phyloP scores from a whole-genome alignment of 2,329 filamentous ascomycete genomes.

The Hymenotorrendiella dingleyae region DNA sequence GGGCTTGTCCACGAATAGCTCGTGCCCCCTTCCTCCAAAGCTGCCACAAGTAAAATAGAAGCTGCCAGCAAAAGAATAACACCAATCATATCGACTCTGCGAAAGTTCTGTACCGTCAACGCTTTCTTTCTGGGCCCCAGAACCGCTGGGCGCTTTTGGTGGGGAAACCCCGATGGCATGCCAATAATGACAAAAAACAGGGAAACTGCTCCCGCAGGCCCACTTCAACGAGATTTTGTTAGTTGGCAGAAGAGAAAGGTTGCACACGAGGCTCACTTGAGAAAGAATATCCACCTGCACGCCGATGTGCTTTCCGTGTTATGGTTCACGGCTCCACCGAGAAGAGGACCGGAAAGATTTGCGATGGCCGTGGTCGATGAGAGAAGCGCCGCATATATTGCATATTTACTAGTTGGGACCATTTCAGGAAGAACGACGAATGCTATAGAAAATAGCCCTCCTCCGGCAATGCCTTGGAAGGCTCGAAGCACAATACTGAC shows the following conservation, averaged over 20 bases:
- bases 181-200: background rate
- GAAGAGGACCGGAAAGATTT: slow-evolving; percentile 25
- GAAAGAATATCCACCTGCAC: slow-evolving; percentile 27
- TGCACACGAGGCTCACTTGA: too few species aligned
- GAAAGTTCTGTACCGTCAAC: background rate
- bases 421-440: slow-evolving; percentile 44
- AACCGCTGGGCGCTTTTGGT: background rate
- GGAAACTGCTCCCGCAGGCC: slow-evolving; percentile 1
- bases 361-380: slow-evolving; percentile 10
- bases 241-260: background rate
- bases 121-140: background rate
- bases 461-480: slow-evolving; percentile 40
- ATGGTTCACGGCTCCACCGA: slow-evolving; percentile 30
- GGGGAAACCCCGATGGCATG: background rate
- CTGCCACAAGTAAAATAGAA: slow-evolving; percentile 40
- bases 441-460: slow-evolving; percentile 39
- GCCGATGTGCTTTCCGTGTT: slow-evolving; percentile 25
- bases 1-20: slow-evolving; percentile 38
- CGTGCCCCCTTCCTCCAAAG: slow-evolving; percentile 39
- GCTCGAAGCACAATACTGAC: slow-evolving; percentile 14
- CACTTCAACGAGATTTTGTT: slow-evolving; percentile 1
- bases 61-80: slow-evolving; percentile 33
- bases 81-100: slow-evolving; percentile 12
- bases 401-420: slow-evolving; percentile 41
- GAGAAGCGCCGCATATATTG: slow-evolving; percentile 29